Conservation (phyloP, 1,284 basidiomycete genomes). For the Trametes hirsuta region DNA sequence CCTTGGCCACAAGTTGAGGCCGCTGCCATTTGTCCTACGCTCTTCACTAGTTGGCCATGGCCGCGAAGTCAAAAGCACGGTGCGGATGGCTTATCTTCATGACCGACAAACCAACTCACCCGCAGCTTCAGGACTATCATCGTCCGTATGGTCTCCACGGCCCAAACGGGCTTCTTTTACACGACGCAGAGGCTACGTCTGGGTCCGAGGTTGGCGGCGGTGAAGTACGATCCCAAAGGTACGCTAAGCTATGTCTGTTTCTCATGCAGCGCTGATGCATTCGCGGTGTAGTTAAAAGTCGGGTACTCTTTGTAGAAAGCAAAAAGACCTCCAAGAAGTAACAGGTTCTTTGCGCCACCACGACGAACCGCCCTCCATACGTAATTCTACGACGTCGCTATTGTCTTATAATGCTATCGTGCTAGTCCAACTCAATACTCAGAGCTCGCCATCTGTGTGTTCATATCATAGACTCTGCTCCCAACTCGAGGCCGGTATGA, state of each 20-base stretch:
- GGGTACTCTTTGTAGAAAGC: slow-evolving; percentile 81
- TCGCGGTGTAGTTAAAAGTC: slow-evolving; percentile 56
- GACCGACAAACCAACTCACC: neutral
- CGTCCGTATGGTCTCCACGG: slow-evolving; percentile 85
- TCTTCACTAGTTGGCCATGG: slow-evolving; percentile 34
- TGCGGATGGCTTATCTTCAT: slow-evolving; percentile 31
- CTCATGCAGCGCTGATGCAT: neutral
- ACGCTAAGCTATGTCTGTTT: slow-evolving; percentile 30
- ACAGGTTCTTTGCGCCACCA: neutral
- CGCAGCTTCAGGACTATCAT: slow-evolving; percentile 68
- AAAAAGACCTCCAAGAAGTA: slow-evolving; percentile 65
- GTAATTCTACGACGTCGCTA: neutral
- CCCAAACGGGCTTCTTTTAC: slow-evolving; percentile 90
- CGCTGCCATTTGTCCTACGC: too few relatives aligned
- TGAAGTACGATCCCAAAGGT: slow-evolving; percentile 91
- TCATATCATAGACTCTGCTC: too few relatives aligned
- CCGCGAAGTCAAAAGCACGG: slow-evolving; percentile 60
- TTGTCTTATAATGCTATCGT: neutral
- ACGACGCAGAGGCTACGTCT: slow-evolving; percentile 75
- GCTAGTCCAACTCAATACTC: neutral
- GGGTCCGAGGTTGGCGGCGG: slow-evolving; percentile 75
- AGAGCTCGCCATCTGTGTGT: too few relatives aligned
- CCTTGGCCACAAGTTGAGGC: too few relatives aligned
- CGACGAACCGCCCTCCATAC: neutral
- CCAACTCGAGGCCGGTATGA: too few relatives aligned